A percentile compares a stretch with the other conserved stretches of the same genome.
phyloP scores from a whole-genome alignment of 1,139 yeast genomes.

The Petasospora rhodanensis region DNA sequence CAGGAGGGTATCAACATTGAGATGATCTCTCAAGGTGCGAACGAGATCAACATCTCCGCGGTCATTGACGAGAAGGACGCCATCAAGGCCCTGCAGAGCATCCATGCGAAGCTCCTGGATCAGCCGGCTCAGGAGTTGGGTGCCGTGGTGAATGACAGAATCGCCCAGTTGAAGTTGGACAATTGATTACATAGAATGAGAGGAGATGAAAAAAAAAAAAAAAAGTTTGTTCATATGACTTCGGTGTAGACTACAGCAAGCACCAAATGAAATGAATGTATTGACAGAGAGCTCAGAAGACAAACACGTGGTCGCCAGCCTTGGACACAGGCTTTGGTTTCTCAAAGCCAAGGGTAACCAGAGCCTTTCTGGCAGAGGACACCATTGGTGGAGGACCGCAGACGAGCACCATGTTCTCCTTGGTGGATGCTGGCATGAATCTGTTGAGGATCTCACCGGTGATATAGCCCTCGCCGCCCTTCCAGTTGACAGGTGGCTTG shows the following conservation, averaged over 20 bases:
- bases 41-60: slow-evolving; percentile 93
- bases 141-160: slow-evolving; percentile 27
- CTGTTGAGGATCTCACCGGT: slow-evolving; percentile 69
- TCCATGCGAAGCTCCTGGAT: slow-evolving; percentile 74
- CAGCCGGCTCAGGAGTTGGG: slow-evolving; percentile 15
- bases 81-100: slow-evolving; percentile 76
- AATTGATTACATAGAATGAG: slow-evolving; percentile 9
- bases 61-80: slow-evolving; percentile 85
- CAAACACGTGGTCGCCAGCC: slow-evolving; percentile 89
- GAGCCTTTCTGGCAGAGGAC: slow-evolving; percentile 75
- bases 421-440: slow-evolving; percentile 59
- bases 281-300: no score
- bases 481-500: slow-evolving; percentile 71
- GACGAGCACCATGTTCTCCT: slow-evolving; percentile 66
- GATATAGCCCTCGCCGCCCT: slow-evolving; percentile 77
- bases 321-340: slow-evolving; percentile 91
- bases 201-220: no score
- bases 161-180: slow-evolving; percentile 30
- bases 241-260: neutral
- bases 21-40: slow-evolving; percentile 98
- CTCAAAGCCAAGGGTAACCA: slow-evolving; percentile 75
- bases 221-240: neutral
- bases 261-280: no score
- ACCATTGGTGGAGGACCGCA: slow-evolving; percentile 97
- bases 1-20: slow-evolving; percentile 91